Evolutionary conservation across 2,329 filamentous ascomycete species (phyloP), one percentile per base, ranked within the genome.

Genomic region (Fusarium cyanostomum): DNA sequence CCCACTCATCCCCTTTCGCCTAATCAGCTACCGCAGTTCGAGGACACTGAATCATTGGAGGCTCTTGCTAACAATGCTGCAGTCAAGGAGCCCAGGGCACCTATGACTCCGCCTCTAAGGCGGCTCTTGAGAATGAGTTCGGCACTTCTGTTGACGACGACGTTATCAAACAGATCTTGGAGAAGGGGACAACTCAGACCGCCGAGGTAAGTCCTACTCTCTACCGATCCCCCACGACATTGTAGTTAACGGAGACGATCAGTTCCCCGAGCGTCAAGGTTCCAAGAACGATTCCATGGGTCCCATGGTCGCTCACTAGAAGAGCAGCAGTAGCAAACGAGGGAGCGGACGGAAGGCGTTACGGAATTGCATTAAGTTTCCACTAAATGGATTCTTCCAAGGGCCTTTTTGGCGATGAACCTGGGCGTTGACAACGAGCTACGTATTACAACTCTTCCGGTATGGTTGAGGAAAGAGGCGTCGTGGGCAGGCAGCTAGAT

Each of bases 11-110:
- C n/a, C n/a, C n/a, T n/a, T n/a, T n/a, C n/a, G n/a, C n/a, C n/a
- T 5, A 3, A 7, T 12, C 16, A 33, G 8, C 16, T n/a, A 38
- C 7, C 28, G 8, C 10, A 27, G 8, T n/a, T 39, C 2, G 9
- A 26, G 18, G 8, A n/a, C 15, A 39, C 12, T 16, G 8, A 21
- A 31, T 26, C 30, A 9, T 21, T 15, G n/a, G 11, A n/a, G 33
- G 37, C 37, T 24, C 10, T 37, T 37, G 50, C 64, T 70, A 63
- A 72, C 52, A 21, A 13, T 4, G 7, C 30, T 37, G 59, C 57
- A 96, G 93, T 78, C 93, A 97, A 76, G 94, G 94, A 66, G 87
- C 86, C 39, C 92, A 97, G 76, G 94, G 94, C 54, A 85, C 88
- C 57, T 81, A 91, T 38, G 91, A 97, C 73, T 79, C 81, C 9